Base-by-base conservation (phyloP, 805 yeast genomes). In the Metschnikowia sp. region DNA sequence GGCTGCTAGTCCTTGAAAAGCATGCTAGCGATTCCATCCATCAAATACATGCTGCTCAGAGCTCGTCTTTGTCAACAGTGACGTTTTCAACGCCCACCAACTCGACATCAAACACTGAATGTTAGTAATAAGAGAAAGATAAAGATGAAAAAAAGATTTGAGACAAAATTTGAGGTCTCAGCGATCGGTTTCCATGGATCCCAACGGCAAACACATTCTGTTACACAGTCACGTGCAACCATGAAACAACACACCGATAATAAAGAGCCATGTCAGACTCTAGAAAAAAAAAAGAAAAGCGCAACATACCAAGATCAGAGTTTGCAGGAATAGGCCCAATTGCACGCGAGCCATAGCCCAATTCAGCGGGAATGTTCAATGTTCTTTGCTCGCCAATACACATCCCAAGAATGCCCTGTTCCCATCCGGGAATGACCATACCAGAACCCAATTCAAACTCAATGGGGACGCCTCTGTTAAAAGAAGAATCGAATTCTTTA, bases 391-490 rank as follows among this genome's bases (percentile, higher is more conserved):
- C 97, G 39, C 96, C 96, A 64, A 88, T 72, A 68, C 97, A 90
- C 95, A 87, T 87, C 36, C 62, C 65, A 32, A 59, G 57, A 42
- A 89, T 69, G 36, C 97, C 97, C 66, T 84, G 81, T 53, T 90
- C 97, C 97, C 97, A 90, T 49, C 97, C 97, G 50, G 75, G 61
- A 61, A 90, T 90, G 31, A 90, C 97, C 58, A 79, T 84, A 5
- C 95, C 91, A 26, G 67, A 64, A 36, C 97, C 97, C 45, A 91
- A 69, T n/a, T 67, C 67, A 66, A 90, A 90, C 36, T 75, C 63
- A 50, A 90, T 72, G 39, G 97, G 97, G 39, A 64, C 57, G 11
- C 80, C 82, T 60, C 96, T 78, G 19, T 64, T 61, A 47, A 75
- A 67, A 1, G 96, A 86, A 9, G 88, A 78, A 66, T 90, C 97